phyloP scores from a whole-genome alignment of 2,329 filamentous ascomycete species.

The Lecanicillium sp. region DNA sequence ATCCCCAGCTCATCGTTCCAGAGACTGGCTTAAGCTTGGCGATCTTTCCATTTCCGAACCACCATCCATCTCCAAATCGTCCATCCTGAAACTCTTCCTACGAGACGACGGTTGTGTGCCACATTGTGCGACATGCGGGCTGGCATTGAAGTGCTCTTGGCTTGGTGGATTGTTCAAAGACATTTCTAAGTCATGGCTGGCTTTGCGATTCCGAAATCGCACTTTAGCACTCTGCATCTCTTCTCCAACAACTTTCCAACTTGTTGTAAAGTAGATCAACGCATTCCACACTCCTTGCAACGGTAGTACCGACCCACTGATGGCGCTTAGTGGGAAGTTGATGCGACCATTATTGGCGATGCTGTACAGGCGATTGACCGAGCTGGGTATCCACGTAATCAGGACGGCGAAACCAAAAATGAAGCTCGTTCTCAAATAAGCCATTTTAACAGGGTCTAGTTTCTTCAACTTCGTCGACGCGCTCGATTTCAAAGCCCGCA shows the following conservation, averaged over 20 bases:
- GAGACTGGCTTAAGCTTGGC: too few species aligned
- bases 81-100: not conserved
- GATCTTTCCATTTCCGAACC: too few species aligned
- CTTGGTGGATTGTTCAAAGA: too few species aligned
- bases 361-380: conserved; percentile 64
- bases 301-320: conserved; percentile 63
- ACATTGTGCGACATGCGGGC: too few species aligned
- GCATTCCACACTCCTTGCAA: conserved; percentile 77
- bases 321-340: conserved; percentile 58
- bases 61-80: conserved; percentile 3
- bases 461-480: conserved; percentile 23
- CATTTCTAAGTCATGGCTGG: too few species aligned
- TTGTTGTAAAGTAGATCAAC: conserved; percentile 65
- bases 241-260: conserved; percentile 31
- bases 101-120: too few species aligned
- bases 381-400: conserved; percentile 57
- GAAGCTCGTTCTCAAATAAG: conserved; percentile 52
- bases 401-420: conserved; percentile 51
- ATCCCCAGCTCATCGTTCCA: too few species aligned
- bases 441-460: conserved; percentile 48
- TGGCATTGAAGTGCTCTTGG: too few species aligned
- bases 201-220: conserved; percentile 5
- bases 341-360: conserved; percentile 41
- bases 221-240: conserved; percentile 14
- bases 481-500: conserved; percentile 18